Evolutionary conservation across 2,329 filamentous ascomycete genomes (phyloP).

Genomic region (Claviceps pazoutovae): DNA sequence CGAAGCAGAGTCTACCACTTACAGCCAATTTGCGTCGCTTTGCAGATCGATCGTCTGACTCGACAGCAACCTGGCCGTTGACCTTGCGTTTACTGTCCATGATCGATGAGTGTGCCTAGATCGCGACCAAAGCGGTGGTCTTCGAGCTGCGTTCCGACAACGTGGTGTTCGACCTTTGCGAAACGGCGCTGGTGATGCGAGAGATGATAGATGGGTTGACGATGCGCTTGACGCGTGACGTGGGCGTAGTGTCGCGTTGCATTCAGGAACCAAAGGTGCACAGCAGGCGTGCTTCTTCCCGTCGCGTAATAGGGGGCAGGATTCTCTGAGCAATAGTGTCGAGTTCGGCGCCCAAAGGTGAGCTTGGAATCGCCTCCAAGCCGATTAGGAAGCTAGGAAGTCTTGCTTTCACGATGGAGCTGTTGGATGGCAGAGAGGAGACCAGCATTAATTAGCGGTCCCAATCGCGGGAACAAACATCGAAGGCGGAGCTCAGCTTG

Average conservation of each 20-base stretch:
- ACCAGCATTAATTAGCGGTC: conserved; percentile 6
- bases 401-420: not conserved
- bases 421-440: conserved; percentile 2
- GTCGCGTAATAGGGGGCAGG: not conserved
- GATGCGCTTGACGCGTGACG: conserved; percentile 12
- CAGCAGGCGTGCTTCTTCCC: conserved; percentile 1
- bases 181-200: not conserved
- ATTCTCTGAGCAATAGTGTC: not conserved
- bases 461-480: not conserved
- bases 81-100: conserved; percentile 48
- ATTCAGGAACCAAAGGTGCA: conserved; percentile 1
- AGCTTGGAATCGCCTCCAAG: not conserved
- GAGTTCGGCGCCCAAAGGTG: not conserved
- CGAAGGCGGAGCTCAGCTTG: conserved; percentile 11
- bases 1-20: conserved; percentile 16
- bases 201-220: not conserved
- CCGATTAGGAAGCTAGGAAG: not conserved
- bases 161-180: not conserved
- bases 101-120: conserved; percentile 12
- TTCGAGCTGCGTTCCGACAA: not conserved
- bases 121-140: conserved; percentile 7
- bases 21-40: conserved; percentile 41
- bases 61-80: conserved; percentile 28
- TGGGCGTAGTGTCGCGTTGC: conserved; percentile 9
- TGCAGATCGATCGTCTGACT: conserved; percentile 37